Evolutionary conservation across 257 asterid genomes (phyloP), one percentile per base, ranked within the genome.

Genomic region (Cinchona pubescens): DNA sequence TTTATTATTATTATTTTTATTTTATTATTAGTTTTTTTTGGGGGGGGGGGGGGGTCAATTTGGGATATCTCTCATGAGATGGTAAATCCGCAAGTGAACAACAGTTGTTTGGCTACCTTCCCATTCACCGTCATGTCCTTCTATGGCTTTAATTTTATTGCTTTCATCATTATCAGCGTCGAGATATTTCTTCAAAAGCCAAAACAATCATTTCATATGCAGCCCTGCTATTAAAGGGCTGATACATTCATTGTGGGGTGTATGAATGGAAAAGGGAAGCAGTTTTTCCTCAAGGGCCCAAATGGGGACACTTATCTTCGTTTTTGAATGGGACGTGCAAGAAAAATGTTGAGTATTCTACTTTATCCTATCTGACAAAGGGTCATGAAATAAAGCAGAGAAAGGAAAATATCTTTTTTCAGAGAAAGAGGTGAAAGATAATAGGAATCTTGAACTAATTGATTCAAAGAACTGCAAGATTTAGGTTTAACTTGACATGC

Each of bases 401-500:
- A 42, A 40, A 42, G 11, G 15, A 23, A 64, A 37, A 34, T 49
- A 73, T 0, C 5, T 53, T 75, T 13, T 67, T 55, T 56, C 29
- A 18, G 74, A 65, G 58, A 27, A 38, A 7, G 67, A 30, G 51
- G 43, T 15, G 29, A 72, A 19, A 49, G 18, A 37, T 40, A 35
- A 60, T 38, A 18, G 66, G 45, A 46, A 67, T 18, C 11, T 62
- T 4, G 0, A 23, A 29, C 11, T 21, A 34, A 68, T 21, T 21
- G 0, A 10, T 75, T 51, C 30, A 38, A 27, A 12, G 21, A 2
- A 29, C 43, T 67, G n/a, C 9, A 32, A n/a, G 21, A 25, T 64
- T 69, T 43, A 30, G 61, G 42, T 32, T 19, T 71, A 49, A 67
- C 69, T 53, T 73, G 66, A 43, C 0, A 58, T 80, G 81, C 82